These are phyloP conservation scores for Suillus fuscotomentosus DNA, from an alignment of 768 basidiomycete genomes.

Conservation along the genomic window DNA sequence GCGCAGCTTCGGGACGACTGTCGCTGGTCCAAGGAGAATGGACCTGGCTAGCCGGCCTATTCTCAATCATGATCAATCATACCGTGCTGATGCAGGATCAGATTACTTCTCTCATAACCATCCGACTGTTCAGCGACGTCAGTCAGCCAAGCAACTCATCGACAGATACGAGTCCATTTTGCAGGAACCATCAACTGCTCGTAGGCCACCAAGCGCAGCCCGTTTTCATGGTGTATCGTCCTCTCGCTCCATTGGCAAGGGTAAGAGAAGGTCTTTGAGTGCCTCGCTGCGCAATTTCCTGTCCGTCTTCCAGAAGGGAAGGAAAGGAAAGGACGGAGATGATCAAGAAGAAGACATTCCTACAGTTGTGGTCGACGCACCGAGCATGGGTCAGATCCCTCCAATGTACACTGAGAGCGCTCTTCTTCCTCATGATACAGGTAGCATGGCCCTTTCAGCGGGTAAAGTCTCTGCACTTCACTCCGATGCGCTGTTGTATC, in stretches of 20 bases:
- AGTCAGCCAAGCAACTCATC: conserved; percentile 53
- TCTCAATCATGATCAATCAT: neutral
- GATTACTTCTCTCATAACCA: conserved; percentile 1
- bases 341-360: conserved; percentile 20
- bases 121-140: conserved; percentile 22
- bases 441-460: neutral
- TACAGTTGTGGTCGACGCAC: conserved; percentile 9
- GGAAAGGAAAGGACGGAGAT: conserved; percentile 31
- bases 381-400: conserved; percentile 1
- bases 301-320: conserved; percentile 61
- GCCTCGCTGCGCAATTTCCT: conserved; percentile 65
- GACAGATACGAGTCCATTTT: conserved; percentile 50
- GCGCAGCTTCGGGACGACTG: neutral
- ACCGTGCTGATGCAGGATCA: neutral
- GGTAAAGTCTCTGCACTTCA: conserved; percentile 2
- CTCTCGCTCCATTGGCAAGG: conserved; percentile 29
- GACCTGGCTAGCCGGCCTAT: neutral
- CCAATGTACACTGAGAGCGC: neutral
- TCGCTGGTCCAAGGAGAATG: neutral
- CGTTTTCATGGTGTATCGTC: conserved; percentile 15
- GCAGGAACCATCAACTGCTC: conserved; percentile 7
- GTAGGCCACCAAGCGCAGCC: conserved; percentile 9
- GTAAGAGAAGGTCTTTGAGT: conserved; percentile 52
- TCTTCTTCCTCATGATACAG: neutral
- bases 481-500: conserved; percentile 43